Evolutionary conservation across 2,329 filamentous ascomycete species (phyloP).

Genomic region (Botrytis paeoniae): DNA sequence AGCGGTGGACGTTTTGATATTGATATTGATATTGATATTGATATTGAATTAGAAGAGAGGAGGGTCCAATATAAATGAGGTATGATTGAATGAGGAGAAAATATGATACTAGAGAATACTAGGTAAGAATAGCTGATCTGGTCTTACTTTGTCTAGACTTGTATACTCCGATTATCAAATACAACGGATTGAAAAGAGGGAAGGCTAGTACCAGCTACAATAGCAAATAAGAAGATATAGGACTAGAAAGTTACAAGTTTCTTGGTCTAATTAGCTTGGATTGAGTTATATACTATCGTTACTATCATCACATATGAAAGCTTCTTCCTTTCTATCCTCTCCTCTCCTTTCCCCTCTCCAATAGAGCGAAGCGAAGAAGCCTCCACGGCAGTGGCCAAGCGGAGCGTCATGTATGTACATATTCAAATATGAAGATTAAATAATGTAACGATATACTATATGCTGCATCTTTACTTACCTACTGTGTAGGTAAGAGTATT

Average conservation of each 20-base stretch:
- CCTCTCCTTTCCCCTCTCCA: neutral
- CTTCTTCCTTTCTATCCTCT: neutral
- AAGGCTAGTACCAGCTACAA: neutral
- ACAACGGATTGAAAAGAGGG: neutral
- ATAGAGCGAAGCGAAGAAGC: neutral
- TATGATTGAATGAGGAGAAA: neutral
- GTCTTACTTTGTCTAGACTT: neutral
- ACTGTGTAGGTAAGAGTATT: neutral
- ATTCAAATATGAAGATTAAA: neutral
- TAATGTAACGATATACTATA: neutral
- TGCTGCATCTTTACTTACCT: neutral
- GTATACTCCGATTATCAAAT: neutral
- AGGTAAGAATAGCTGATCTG: neutral
- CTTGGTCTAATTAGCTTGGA: neutral
- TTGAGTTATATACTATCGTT: neutral
- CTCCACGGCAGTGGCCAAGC: neutral
- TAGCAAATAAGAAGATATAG: neutral
- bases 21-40: neutral
- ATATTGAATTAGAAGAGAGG: neutral
- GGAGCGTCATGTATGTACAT: neutral
- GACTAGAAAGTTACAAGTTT: no score
- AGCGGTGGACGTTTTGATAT: slow-evolving; percentile 1
- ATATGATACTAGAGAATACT: neutral
- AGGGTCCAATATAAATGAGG: neutral
- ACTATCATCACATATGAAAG: neutral